phyloP scores from a whole-genome alignment of 164 flowering plant genomes.

The Annona squamosa region DNA sequence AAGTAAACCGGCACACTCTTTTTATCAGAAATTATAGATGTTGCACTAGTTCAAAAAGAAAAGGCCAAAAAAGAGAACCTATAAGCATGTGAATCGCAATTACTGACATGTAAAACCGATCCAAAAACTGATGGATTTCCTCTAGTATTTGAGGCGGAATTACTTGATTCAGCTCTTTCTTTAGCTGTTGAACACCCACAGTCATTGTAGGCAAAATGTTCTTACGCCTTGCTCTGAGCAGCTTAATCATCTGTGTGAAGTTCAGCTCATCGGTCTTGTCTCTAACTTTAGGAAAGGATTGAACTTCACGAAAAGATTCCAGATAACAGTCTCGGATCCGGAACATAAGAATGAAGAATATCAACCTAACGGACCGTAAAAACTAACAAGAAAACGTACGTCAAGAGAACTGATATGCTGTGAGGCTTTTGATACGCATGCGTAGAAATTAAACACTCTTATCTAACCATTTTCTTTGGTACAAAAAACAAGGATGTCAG shows the following conservation, averaged over 20 bases:
- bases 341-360: neutral
- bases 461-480: neutral
- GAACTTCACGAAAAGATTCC: conserved; percentile 87
- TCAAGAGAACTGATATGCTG: neutral
- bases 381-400: neutral
- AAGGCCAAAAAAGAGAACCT: conserved; percentile 37
- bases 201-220: conserved; percentile 97
- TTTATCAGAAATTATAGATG: neutral
- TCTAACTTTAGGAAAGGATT: conserved; percentile 68
- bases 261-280: conserved; percentile 60
- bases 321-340: conserved; percentile 96
- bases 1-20: neutral
- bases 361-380: neutral
- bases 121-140: conserved; percentile 85
- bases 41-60: neutral
- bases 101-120: conserved; percentile 95
- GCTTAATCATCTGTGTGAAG: conserved; percentile 88
- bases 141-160: conserved; percentile 39
- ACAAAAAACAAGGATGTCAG: neutral
- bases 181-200: conserved; percentile 88
- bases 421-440: no score
- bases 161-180: conserved; percentile 56
- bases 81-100: conserved; percentile 98
- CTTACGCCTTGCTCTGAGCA: conserved; percentile 90
- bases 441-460: neutral